Evolutionary conservation across 2,329 filamentous ascomycete genomes (phyloP), one percentile per base, ranked within the genome.

Genomic region (Podosphaera xanthii): DNA sequence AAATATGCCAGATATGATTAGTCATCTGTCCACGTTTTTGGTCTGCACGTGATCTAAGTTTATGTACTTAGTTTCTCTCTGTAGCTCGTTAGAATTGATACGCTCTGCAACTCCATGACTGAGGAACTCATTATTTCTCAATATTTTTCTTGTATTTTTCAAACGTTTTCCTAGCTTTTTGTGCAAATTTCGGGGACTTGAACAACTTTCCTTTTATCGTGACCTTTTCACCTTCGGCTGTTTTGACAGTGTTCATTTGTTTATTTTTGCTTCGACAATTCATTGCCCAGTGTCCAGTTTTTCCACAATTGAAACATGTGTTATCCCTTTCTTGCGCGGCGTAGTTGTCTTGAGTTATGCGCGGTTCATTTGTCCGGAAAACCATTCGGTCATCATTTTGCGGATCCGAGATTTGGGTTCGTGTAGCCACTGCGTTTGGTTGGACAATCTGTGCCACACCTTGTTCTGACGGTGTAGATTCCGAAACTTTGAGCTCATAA

Each of bases 91-190:
- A n/a, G n/a, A n/a, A n/a, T n/a, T n/a, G n/a, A n/a, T n/a, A n/a
- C n/a, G n/a, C n/a, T n/a, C n/a, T n/a, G n/a, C n/a, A n/a, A n/a
- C n/a, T n/a, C n/a, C n/a, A n/a, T n/a, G n/a, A n/a, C n/a, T n/a
- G n/a, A n/a, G n/a, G n/a, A n/a, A n/a, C n/a, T n/a, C n/a, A n/a
- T n/a, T n/a, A n/a, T n/a, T n/a, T n/a, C n/a, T n/a, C n/a, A n/a
- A n/a, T n/a, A n/a, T 6, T 35, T 54, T 54, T 54, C 31, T 54
- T 54, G 34, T 54, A 54, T 54, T 35, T 54, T n/a, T 54, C 52
- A 54, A 54, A 40, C 10, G 52, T 38, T 14, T 12, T 54, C 22
- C 10, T 35, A 10, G 52, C 52, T 22, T 54, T 35, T 12, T 54
- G 34, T 1, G 31, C 31, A 36, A 54, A 38, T 2, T 22, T 10